Evolutionary conservation across 768 basidiomycete species (phyloP).

Genomic region (Serendipita sp.): DNA sequence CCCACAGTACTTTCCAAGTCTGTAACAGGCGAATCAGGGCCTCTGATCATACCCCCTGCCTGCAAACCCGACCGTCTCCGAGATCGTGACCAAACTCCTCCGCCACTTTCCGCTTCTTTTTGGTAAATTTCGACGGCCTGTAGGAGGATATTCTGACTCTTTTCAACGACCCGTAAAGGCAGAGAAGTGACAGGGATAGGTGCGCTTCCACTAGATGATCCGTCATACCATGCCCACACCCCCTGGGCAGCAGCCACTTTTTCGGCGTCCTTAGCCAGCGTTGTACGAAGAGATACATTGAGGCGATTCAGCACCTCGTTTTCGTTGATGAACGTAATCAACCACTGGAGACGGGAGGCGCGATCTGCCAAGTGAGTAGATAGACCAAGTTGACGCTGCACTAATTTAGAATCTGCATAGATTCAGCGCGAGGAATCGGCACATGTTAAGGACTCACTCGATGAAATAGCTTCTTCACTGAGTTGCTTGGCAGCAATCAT

Average conservation of each 20-base stretch:
- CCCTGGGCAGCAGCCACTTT: constrained; percentile 67
- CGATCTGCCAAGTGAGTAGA: constrained; percentile 59
- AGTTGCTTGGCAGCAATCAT: constrained; percentile 69
- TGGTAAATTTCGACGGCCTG: neutral
- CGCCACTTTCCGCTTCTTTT: neutral
- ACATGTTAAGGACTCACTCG: constrained; percentile 31
- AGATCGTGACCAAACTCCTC: neutral
- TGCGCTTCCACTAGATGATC: constrained; percentile 15
- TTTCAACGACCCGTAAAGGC: neutral
- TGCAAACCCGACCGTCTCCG: neutral
- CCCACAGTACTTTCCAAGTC: neutral
- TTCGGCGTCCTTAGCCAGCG: constrained; percentile 66
- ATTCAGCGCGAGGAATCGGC: neutral
- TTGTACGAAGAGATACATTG: constrained; percentile 10
- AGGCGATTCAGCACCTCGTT: constrained; percentile 70
- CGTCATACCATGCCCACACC: constrained; percentile 65
- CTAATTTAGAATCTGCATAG: constrained; percentile 46
- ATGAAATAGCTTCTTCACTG: constrained; percentile 52
- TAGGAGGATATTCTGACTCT: neutral
- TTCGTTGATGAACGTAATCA: constrained; percentile 81
- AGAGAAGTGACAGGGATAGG: neutral
- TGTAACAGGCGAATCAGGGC: neutral
- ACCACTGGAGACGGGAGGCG: constrained; percentile 59
- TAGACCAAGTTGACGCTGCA: constrained; percentile 63
- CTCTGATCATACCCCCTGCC: neutral